Percentiles rank a stretch among this genome's conserved stretches.
phyloP scores from a whole-genome alignment of 352 stramenopile species.

The Phytophthora sansomeana region DNA sequence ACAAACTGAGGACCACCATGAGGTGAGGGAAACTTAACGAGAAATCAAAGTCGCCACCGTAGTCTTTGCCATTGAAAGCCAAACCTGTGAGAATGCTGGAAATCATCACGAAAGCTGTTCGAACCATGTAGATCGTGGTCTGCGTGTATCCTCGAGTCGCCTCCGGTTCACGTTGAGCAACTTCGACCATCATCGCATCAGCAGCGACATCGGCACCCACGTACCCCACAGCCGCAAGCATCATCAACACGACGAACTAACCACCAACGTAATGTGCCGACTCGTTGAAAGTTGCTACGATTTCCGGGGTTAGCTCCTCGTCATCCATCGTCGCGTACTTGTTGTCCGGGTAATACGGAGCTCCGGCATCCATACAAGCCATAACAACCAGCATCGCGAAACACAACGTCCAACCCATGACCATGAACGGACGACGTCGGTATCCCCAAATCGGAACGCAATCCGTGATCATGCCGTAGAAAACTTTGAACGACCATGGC shows the following conservation, averaged over 20 bases:
- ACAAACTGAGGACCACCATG: slow-evolving; percentile 51
- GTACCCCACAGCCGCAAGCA: slow-evolving; percentile 55
- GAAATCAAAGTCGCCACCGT: slow-evolving; percentile 62
- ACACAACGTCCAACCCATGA: slow-evolving; percentile 60
- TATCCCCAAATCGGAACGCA: slow-evolving; percentile 60
- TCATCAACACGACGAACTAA: slow-evolving; percentile 64
- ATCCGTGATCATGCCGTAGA: slow-evolving; percentile 62
- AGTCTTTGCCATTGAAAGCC: slow-evolving; percentile 57
- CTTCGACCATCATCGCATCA: slow-evolving; percentile 55
- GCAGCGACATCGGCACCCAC: slow-evolving; percentile 49
- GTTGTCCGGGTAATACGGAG: slow-evolving; percentile 54
- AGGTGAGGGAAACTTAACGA: slow-evolving; percentile 51
- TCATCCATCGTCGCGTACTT: slow-evolving; percentile 36
- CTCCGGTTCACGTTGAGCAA: slow-evolving; percentile 46
- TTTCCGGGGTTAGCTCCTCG: slow-evolving; percentile 23
- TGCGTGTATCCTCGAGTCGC: slow-evolving; percentile 40
- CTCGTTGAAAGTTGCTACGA: slow-evolving; percentile 45
- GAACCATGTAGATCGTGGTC: slow-evolving; percentile 48
- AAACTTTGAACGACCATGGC: slow-evolving; percentile 66
- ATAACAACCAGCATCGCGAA: slow-evolving; percentile 57
- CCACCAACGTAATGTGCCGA: slow-evolving; percentile 34
- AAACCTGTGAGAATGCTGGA: slow-evolving; percentile 50
- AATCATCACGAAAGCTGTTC: slow-evolving; percentile 53
- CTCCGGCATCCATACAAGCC: slow-evolving; percentile 37
- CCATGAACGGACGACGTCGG: slow-evolving; percentile 64